phyloP scores from a whole-genome alignment of 257 asterid genomes.

The Galeopsis tetrahit region DNA sequence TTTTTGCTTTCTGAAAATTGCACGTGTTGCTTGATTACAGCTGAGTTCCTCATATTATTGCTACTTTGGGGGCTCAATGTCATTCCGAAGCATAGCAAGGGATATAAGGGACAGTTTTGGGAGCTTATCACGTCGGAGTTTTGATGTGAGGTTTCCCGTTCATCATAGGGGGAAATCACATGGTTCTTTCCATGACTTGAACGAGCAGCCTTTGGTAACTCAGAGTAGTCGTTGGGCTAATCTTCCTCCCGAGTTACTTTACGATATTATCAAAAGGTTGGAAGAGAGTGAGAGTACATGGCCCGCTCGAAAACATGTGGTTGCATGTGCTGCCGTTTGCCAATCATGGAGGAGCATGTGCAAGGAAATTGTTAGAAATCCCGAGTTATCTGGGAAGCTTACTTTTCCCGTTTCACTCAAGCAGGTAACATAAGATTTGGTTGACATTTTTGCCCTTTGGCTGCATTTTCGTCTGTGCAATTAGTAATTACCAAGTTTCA shows the following conservation, averaged over 20 bases:
- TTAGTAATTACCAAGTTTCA: neutral
- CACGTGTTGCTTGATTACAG: slow-evolving; percentile 39
- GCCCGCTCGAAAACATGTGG: slow-evolving; percentile 90
- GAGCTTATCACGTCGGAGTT: slow-evolving; percentile 82
- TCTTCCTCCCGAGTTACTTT: slow-evolving; percentile 91
- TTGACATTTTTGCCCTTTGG: neutral
- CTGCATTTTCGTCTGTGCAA: neutral
- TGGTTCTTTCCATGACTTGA: slow-evolving; percentile 66
- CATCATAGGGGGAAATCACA: slow-evolving; percentile 80
- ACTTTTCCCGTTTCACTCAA: slow-evolving; percentile 92
- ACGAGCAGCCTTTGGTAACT: slow-evolving; percentile 61
- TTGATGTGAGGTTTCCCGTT: slow-evolving; percentile 69
- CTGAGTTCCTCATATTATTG: slow-evolving; percentile 32
- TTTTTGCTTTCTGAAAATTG: slow-evolving; percentile 31
- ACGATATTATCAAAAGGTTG: slow-evolving; percentile 79
- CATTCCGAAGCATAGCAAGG: slow-evolving; percentile 88
- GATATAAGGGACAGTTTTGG: slow-evolving; percentile 90
- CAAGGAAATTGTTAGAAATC: slow-evolving; percentile 76
- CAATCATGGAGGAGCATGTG: slow-evolving; percentile 92
- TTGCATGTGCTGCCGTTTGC: slow-evolving; percentile 91
- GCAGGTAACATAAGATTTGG: slow-evolving; percentile 54
- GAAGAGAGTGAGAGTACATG: slow-evolving; percentile 94
- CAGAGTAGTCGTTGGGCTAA: slow-evolving; percentile 89
- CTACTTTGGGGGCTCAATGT: slow-evolving; percentile 55
- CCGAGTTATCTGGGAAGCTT: slow-evolving; percentile 80